These are phyloP conservation scores for Dendrobium nobile DNA, from an alignment of 106 monocot genomes.

Conservation along the genomic window DNA sequence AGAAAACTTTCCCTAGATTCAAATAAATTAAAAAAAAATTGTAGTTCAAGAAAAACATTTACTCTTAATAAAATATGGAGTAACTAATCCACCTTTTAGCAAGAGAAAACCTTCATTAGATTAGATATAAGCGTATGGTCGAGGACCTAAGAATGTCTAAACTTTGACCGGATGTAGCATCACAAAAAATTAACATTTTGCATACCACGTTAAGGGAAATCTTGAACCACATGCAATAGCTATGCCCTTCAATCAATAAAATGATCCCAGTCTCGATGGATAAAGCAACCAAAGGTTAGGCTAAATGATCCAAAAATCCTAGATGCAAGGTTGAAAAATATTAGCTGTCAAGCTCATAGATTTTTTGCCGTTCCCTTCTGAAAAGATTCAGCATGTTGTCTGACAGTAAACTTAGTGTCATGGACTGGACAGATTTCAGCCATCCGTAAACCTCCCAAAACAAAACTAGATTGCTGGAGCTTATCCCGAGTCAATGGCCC, in stretches of 20 bases:
- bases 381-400: no score
- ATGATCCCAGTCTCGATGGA: background rate
- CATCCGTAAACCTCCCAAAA: no score
- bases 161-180: background rate
- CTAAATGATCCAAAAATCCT: no score
- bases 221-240: background rate
- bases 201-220: background rate
- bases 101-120: background rate
- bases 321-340: no score
- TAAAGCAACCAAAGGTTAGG: no score
- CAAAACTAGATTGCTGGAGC: no score
- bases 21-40: background rate
- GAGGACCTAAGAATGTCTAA: background rate
- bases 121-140: background rate
- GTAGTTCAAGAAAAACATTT: background rate
- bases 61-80: background rate
- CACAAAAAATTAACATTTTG: background rate
- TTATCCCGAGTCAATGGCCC: no score
- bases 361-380: no score
- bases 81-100: background rate
- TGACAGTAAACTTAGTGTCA: no score
- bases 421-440: no score
- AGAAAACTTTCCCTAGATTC: background rate
- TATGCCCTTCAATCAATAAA: background rate
- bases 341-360: no score